Conservation (phyloP, 139 green algal genomes). For the Chlorella ohadii region DNA sequence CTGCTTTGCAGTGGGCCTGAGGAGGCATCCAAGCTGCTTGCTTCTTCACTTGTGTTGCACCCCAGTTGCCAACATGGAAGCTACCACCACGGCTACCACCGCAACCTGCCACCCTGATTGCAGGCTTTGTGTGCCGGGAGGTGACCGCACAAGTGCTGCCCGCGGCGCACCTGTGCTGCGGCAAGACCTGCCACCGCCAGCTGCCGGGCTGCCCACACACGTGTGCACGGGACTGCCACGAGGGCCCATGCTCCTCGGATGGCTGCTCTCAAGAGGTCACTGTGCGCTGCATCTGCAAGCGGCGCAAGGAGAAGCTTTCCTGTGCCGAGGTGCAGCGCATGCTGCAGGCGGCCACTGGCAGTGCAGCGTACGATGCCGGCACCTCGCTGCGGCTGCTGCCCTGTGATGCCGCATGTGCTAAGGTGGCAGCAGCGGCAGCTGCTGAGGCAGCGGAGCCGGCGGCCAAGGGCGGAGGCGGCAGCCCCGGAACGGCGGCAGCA, state of each 20-base stretch:
- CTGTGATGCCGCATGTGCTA: conserved; percentile 64
- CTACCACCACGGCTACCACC: too few species aligned
- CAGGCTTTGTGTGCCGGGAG: conserved; percentile 60
- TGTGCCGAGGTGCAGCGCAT: conserved; percentile 64
- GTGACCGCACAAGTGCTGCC: neutral
- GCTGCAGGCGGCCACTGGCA: conserved; percentile 39
- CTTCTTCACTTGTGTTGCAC: too few species aligned
- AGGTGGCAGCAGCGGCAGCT: conserved; percentile 1
- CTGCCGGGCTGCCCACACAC: conserved; percentile 69
- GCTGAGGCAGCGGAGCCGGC: neutral
- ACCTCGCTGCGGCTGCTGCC: conserved; percentile 61
- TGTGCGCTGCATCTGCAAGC: conserved; percentile 76
- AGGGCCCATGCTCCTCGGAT: conserved; percentile 60
- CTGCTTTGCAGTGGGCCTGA: too few species aligned
- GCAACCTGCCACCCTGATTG: too few species aligned
- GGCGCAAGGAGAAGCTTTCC: conserved; percentile 62
- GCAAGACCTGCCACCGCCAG: conserved; percentile 66
- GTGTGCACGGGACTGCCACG: conserved; percentile 69
- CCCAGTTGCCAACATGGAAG: too few species aligned
- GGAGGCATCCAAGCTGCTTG: too few species aligned
- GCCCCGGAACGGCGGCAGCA: neutral
- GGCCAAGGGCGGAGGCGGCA: neutral
- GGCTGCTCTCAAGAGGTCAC: conserved; percentile 68
- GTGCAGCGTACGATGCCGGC: conserved; percentile 44
- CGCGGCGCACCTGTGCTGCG: conserved; percentile 51